phyloP scores from a whole-genome alignment of 257 asterid species.

The Plectranthus barbatus region DNA sequence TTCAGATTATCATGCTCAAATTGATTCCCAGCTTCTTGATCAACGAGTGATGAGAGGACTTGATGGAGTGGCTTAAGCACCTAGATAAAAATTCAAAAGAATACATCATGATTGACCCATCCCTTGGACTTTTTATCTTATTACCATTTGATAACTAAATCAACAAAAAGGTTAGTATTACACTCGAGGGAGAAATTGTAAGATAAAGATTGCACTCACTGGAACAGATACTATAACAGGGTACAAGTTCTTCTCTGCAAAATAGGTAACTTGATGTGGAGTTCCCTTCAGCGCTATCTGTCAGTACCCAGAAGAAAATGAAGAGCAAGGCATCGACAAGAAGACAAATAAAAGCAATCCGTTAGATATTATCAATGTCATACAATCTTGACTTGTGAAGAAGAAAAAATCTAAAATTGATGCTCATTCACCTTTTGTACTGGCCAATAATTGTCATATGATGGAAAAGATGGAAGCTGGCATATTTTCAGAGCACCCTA shows the following conservation, averaged over 20 bases:
- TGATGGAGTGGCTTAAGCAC: constrained; percentile 84
- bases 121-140: background rate
- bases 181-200: background rate
- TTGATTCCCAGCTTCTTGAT: constrained; percentile 91
- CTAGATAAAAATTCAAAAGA: constrained; percentile 27
- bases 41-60: constrained; percentile 80
- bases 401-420: background rate
- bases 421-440: constrained; percentile 60
- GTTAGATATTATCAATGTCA: background rate
- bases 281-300: constrained; percentile 91
- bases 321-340: constrained; percentile 5
- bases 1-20: constrained; percentile 61
- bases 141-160: background rate
- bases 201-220: constrained; percentile 42
- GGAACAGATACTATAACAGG: constrained; percentile 87
- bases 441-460: constrained; percentile 93
- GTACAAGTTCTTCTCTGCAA: constrained; percentile 88
- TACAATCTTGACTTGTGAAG: constrained; percentile 7
- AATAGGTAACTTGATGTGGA: constrained; percentile 95
- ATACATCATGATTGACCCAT: constrained; percentile 6
- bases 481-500: constrained; percentile 93
- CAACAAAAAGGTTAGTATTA: background rate
- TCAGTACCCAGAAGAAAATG: constrained; percentile 13
- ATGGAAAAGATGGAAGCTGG: constrained; percentile 66
- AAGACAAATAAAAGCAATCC: background rate